Percentiles rank a stretch among this genome's conserved stretches.
Evolutionary conservation across 805 yeast genomes (phyloP).

Genomic region (Hanseniaspora clermontiae): DNA sequence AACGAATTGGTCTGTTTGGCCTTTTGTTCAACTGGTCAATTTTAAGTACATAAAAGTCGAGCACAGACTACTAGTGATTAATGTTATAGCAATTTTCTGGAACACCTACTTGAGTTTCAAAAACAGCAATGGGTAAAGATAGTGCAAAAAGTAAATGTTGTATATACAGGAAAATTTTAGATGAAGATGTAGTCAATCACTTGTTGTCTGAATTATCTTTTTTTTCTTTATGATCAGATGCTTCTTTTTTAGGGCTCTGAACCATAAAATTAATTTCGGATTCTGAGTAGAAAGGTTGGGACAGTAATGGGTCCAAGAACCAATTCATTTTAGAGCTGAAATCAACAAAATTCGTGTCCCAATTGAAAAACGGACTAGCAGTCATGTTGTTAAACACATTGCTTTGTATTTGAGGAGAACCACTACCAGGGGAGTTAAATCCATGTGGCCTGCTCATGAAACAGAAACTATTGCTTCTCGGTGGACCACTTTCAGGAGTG

Average conservation of each 20-base stretch:
- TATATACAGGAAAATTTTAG: not conserved
- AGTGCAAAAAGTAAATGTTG: too few species aligned
- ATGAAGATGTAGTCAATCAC: not conserved
- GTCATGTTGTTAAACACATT: not conserved
- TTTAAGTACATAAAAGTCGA: constrained; percentile 65
- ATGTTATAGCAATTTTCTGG: constrained; percentile 67
- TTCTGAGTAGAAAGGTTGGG: not conserved
- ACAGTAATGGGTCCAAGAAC: not conserved
- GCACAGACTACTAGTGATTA: constrained; percentile 55
- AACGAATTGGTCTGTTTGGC: constrained; percentile 85
- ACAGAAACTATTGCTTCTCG: not conserved
- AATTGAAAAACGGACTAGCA: constrained; percentile 4
- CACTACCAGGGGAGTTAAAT: not conserved
- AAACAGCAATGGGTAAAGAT: constrained; percentile 27
- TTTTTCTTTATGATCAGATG: not conserved
- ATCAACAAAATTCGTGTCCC: constrained; percentile 10
- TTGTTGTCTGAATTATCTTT: not conserved
- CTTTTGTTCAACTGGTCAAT: constrained; percentile 66
- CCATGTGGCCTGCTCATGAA: not conserved
- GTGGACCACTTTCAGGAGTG: not conserved
- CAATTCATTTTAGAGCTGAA: constrained; percentile 11
- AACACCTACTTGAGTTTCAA: constrained; percentile 59
- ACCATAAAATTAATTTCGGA: constrained; percentile 2
- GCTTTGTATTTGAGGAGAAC: not conserved
- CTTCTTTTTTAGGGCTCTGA: not conserved